These are phyloP conservation scores for Veloporphyrellus conicus DNA, from an alignment of 1,284 basidiomycete species.

Conservation along the genomic window DNA sequence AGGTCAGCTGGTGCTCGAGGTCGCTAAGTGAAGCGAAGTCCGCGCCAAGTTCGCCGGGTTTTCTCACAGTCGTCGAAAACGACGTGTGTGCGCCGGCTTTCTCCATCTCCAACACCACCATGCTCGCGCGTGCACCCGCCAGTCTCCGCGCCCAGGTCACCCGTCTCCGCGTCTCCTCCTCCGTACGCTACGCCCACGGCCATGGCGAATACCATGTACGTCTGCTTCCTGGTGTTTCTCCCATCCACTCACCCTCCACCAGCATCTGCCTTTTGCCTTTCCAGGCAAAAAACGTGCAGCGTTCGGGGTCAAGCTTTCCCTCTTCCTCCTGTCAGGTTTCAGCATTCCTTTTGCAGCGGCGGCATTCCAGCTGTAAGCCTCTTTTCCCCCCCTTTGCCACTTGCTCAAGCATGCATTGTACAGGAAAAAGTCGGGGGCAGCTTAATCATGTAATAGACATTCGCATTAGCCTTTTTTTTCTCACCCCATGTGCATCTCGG, in stretches of 20 bases:
- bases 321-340: constrained; percentile 58
- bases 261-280: constrained; percentile 71
- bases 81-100: constrained; percentile 5
- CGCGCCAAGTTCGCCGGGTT: no score
- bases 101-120: constrained; percentile 19
- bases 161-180: constrained; percentile 33
- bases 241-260: constrained; percentile 1
- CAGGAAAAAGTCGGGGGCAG: constrained; percentile 37
- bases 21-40: no score
- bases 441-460: constrained; percentile 14
- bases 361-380: constrained; percentile 61
- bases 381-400: constrained; percentile 11
- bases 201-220: constrained; percentile 62
- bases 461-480: neutral
- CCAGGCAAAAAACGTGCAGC: constrained; percentile 48
- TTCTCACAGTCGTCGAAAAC: neutral
- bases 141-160: constrained; percentile 37
- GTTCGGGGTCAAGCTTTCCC: constrained; percentile 56
- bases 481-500: neutral
- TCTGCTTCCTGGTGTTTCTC: neutral
- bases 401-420: constrained; percentile 7
- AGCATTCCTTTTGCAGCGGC: constrained; percentile 63
- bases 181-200: constrained; percentile 38
- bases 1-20: no score
- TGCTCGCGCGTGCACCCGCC: constrained; percentile 41